Evolutionary conservation across 345 rosid genomes (phyloP), one percentile per base, ranked within the genome.

Genomic region (Raphanus sativus): DNA sequence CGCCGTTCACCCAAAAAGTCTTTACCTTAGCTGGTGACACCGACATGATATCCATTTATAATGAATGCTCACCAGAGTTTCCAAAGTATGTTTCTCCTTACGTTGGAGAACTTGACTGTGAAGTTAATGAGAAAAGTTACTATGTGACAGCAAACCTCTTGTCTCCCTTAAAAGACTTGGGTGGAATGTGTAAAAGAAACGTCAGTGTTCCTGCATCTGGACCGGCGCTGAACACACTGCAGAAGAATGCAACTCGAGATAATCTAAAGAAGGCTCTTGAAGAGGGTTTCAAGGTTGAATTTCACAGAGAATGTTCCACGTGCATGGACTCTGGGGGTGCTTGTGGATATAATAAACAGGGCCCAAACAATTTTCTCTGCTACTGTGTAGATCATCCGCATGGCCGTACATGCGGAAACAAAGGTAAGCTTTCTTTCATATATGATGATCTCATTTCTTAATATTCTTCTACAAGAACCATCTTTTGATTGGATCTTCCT

Each of bases 261-360:
- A n/a, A 74, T 67, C 62, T 86, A 45, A 3, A 59, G 5, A 59
- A n/a, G 6, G 82, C 74, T 24, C 29, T 83, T 2, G 12, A 11
- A 1, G 36, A 36, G 1, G 88, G 88, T 13, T 86, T 88, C 28
- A 58, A 65, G 82, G 4, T 29, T 63, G 61, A 65, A 32, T 2
- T 38, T 38, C 71, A 86, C 52, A 0, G 2, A 2, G 15, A 29
- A 0, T 88, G 89, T 69, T 8, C 4, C 0, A 0, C 0, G 3
- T 88, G 91, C 52, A 1, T 4, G 1, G 0, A 0, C 0, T 60
- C 81, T 1, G 25, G 30, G 1, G 91, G 89, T 13, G 36, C 25
- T 54, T 88, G 89, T 54, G 89, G 89, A 15, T 72, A 66, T 58
- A 16, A 16, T 58, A 16, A 16, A 1, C 2, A 4, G 0, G 36